Conservation (phyloP, 2,329 filamentous ascomycete genomes). For the Lasiodiplodia sp. region DNA sequence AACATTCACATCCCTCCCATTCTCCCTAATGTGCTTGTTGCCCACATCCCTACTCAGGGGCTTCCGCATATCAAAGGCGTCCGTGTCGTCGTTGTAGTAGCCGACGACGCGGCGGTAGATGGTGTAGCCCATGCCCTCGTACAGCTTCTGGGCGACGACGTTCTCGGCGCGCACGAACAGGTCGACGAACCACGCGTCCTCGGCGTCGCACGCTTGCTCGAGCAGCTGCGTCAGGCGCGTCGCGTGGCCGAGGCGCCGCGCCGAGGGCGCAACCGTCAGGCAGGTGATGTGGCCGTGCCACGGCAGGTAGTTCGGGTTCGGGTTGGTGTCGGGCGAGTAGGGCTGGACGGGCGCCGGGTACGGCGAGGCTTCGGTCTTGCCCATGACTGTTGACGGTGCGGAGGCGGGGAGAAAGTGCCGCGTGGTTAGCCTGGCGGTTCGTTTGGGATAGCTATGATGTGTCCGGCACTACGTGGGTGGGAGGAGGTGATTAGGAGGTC, state of each 20-base stretch:
- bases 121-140: constrained; percentile 87
- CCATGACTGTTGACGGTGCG: constrained; percentile 73
- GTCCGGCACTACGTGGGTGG: neutral
- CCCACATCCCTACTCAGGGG: constrained; percentile 81
- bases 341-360: constrained; percentile 76
- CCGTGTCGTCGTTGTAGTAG: constrained; percentile 95
- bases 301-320: constrained; percentile 79
- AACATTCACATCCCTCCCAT: constrained; percentile 81
- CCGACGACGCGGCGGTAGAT: constrained; percentile 87
- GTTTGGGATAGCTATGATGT: no score
- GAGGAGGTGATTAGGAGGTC: neutral
- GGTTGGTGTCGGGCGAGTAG: constrained; percentile 65
- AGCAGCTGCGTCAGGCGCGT: constrained; percentile 81
- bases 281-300: constrained; percentile 99
- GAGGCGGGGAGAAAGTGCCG: neutral
- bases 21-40: constrained; percentile 76
- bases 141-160: constrained; percentile 83
- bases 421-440: neutral
- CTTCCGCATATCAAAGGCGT: constrained; percentile 98
- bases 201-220: constrained; percentile 80
- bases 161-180: constrained; percentile 92
- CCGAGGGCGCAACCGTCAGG: constrained; percentile 86
- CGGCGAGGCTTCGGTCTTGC: constrained; percentile 84
- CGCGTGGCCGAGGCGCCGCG: constrained; percentile 85
- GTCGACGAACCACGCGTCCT: constrained; percentile 93